Evolutionary conservation across 768 basidiomycete genomes (phyloP), one percentile per base, ranked within the genome.

Genomic region (Pholiota molesta): DNA sequence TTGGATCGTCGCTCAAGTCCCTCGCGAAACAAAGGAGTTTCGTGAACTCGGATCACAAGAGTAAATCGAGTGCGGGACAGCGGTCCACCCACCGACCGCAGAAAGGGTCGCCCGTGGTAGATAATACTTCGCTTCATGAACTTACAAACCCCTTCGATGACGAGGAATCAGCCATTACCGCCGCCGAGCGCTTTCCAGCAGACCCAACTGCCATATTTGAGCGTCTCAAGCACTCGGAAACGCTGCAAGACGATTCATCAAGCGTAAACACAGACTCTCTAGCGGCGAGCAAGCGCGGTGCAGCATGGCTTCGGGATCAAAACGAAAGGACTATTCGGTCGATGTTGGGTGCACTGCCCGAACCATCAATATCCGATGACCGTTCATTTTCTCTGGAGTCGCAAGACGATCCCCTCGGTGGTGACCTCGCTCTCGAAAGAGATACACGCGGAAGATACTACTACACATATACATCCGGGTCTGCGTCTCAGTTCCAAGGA

Each of bases 261-360:
- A 77, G 78, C 47, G 69, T 80, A 5, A 74, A 83, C 21, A 74
- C 78, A 59, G 79, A 81, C 3, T 73, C 79, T 26, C 72, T 83
- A 23, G 77, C 80, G n/a, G 81, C 82, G 6, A 81, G 81, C 58
- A 87, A 90, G 69, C 84, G 91, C 9, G 91, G 92, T 0, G 86
- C 85, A 7, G 85, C 89, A 28, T 96, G 94, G 94, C 73, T 97
- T 47, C 83, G 84, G 37, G 93, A 95, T 67, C 94, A 97, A 73
- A 91, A 86, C 54, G 81, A 85, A 33, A 83, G 91, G 13, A 80
- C 83, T 0, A 81, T 88, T 54, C 83, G 84, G 49, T 81, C 82
- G 19, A 85, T 85, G 78, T 75, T 90, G 7, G 89, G 89, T 17
- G 78, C 72, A 2, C 62, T 82, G 19, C 86, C 87, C 3, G 86